phyloP scores from a whole-genome alignment of 306 rosid species.

The Astragalus membranaceus region DNA sequence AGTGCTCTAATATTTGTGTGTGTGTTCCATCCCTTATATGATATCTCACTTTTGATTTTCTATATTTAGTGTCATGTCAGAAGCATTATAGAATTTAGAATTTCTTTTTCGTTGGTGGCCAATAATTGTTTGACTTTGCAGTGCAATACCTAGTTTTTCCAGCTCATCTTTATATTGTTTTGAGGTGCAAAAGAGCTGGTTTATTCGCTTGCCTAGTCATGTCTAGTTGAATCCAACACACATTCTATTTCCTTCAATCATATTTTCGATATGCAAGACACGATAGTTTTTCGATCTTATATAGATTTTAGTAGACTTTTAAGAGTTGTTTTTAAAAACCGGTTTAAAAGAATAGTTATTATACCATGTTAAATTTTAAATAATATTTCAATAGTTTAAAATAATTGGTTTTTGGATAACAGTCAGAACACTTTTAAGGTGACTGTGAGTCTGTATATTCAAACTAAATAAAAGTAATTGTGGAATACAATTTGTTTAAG shows the following conservation, averaged over 20 bases:
- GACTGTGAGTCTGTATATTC: too few species aligned
- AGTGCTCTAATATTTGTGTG: too few species aligned
- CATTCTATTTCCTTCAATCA: neutral
- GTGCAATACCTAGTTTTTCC: neutral
- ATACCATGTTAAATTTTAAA: too few species aligned
- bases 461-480: too few species aligned
- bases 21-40: neutral
- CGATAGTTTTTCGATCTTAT: too few species aligned
- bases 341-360: too few species aligned
- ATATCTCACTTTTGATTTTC: neutral
- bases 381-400: too few species aligned
- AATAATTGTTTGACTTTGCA: constrained; percentile 1
- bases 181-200: neutral
- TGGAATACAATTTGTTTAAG: too few species aligned
- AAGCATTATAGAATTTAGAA: neutral
- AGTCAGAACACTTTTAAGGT: too few species aligned
- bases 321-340: too few species aligned
- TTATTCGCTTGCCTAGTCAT: neutral
- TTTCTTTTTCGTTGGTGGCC: neutral
- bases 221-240: neutral
- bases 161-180: neutral
- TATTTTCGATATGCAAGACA: neutral
- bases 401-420: too few species aligned
- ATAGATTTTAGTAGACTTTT: too few species aligned
- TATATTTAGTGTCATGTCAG: neutral